These are phyloP conservation scores for Lolium perenne DNA, from an alignment of 176 grass and related monocot genomes.

Conservation along the genomic window DNA sequence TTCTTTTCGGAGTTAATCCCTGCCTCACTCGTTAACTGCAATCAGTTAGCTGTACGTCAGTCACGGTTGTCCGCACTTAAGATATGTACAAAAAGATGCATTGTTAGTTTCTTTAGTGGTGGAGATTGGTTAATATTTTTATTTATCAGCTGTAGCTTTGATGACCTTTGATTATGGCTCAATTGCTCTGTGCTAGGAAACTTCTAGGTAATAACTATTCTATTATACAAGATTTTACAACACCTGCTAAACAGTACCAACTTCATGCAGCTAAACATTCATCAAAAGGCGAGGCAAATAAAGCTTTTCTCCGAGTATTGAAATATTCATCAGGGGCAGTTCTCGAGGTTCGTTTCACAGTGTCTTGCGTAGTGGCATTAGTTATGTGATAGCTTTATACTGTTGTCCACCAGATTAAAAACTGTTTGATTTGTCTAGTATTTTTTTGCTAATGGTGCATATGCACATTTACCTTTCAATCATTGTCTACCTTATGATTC, in stretches of 20 bases:
- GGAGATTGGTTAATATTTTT: conserved; percentile 15
- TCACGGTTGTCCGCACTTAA: neutral
- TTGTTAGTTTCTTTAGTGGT: neutral
- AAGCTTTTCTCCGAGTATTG: conserved; percentile 88
- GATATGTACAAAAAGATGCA: neutral
- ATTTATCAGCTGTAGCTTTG: conserved; percentile 10
- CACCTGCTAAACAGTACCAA: conserved; percentile 40
- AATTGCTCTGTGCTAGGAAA: conserved; percentile 19
- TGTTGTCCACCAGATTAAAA: conserved; percentile 20
- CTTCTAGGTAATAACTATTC: conserved; percentile 5
- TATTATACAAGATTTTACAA: conserved; percentile 21
- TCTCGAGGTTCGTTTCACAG: conserved; percentile 81
- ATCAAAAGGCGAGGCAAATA: conserved; percentile 65
- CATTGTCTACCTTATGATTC: conserved; percentile 36
- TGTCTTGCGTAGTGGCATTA: conserved; percentile 25
- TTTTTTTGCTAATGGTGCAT: conserved; percentile 20
- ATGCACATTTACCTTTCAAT: conserved; percentile 41
- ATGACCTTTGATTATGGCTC: neutral
- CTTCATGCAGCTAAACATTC: conserved; percentile 79
- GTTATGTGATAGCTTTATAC: conserved; percentile 36
- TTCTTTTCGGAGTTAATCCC: neutral
- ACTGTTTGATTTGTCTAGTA: conserved; percentile 32
- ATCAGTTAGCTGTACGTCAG: neutral
- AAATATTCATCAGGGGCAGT: conserved; percentile 98
- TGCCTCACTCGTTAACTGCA: neutral